Evolutionary conservation across 768 basidiomycete species (phyloP).

Genomic region (Termitomyces sp.): DNA sequence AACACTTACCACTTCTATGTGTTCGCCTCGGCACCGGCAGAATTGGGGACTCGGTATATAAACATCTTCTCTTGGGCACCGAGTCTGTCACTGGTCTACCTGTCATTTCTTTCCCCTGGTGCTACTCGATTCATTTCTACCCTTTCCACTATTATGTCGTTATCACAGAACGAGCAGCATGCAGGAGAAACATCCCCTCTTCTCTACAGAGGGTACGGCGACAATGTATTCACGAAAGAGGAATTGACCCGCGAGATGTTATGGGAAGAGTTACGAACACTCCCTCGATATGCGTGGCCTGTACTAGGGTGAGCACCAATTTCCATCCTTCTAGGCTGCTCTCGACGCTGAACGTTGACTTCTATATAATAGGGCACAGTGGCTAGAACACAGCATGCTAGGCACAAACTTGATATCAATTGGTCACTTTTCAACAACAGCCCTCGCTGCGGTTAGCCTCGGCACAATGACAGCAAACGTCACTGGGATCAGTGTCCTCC

Average conservation of each 20-base stretch:
- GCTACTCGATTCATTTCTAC: background rate
- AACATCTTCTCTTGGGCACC: background rate
- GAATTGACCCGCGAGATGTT: constrained; percentile 1
- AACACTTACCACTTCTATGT: too few relatives aligned
- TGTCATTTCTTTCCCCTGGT: background rate
- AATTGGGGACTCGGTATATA: background rate
- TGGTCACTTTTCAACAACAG: constrained; percentile 70
- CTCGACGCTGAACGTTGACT: background rate
- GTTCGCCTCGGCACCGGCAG: background rate
- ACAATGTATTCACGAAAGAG: background rate
- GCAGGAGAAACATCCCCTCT: background rate
- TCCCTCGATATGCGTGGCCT: constrained; percentile 8
- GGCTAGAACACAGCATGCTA: constrained; percentile 68
- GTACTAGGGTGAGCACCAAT: constrained; percentile 6
- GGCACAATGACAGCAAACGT: constrained; percentile 46
- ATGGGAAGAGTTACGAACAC: constrained; percentile 8
- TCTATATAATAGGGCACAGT: constrained; percentile 13
- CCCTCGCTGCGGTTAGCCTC: constrained; percentile 61
- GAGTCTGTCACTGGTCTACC: background rate
- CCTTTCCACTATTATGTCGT: background rate
- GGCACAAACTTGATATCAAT: constrained; percentile 64
- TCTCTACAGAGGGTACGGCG: background rate
- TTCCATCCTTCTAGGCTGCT: too few relatives aligned
- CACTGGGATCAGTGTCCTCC: constrained; percentile 34
- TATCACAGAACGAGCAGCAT: background rate